Conservation (phyloP, 2,329 filamentous ascomycete species). For the Trichoderma pleuroti region DNA sequence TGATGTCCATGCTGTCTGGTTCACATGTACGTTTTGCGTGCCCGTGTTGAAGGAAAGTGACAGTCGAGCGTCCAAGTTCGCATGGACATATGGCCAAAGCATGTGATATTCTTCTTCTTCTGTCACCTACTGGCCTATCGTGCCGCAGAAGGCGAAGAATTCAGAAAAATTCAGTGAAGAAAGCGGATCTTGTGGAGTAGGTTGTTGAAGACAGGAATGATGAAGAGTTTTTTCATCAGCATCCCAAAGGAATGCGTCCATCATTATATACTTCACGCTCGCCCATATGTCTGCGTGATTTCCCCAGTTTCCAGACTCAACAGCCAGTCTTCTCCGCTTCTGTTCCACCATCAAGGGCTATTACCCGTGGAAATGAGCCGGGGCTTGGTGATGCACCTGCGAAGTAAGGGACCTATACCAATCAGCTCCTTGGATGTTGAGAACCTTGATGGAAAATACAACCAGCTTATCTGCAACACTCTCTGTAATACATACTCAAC, state of each 20-base stretch:
- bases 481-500: not conserved
- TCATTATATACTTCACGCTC: conserved; percentile 1
- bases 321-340: not conserved
- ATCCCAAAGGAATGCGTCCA: not conserved
- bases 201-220: not conserved
- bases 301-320: not conserved
- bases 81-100: not conserved
- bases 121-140: not conserved
- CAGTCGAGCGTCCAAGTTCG: not conserved
- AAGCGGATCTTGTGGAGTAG: not conserved
- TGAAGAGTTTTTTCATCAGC: not conserved
- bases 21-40: not conserved
- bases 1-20: not conserved
- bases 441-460: conserved; percentile 9
- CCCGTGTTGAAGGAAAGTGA: not conserved
- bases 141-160: not conserved
- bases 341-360: not conserved
- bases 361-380: not conserved
- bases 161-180: not conserved
- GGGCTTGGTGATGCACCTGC: not conserved
- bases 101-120: not conserved
- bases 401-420: not conserved
- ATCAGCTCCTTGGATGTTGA: not conserved
- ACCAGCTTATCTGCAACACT: not conserved
- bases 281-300: not conserved